A percentile compares a stretch with the other conserved stretches of the same genome.
Conservation (phyloP, 192 early-diverging fungal species). For the Podila minutissima region DNA sequence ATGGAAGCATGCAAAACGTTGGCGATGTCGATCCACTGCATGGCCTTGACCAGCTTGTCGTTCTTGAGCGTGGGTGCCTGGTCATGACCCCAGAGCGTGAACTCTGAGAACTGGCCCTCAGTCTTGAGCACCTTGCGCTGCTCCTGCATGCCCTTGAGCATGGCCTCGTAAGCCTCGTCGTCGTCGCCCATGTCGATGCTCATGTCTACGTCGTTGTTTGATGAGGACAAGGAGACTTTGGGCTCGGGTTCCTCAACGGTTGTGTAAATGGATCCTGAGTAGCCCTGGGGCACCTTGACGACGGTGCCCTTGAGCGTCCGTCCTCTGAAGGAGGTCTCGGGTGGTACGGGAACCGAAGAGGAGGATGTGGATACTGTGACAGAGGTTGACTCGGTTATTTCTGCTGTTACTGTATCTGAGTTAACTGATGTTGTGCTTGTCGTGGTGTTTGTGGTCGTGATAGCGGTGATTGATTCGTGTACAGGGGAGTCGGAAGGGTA, state of each 20-base stretch:
- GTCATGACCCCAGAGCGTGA: slow-evolving; percentile 46
- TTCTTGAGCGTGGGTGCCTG: slow-evolving; percentile 16
- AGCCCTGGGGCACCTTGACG: slow-evolving; percentile 24
- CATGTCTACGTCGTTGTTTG: slow-evolving; percentile 4
- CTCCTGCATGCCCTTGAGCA: slow-evolving; percentile 45
- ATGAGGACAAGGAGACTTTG: neutral
- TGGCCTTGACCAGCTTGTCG: slow-evolving; percentile 40
- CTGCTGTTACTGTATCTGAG: neutral
- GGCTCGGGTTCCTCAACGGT: neutral
- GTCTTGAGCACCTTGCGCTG: slow-evolving; percentile 28
- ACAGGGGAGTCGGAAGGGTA: slow-evolving; percentile 7
- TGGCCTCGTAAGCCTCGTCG: slow-evolving; percentile 38
- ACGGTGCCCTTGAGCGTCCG: slow-evolving; percentile 39
- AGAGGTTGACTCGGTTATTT: neutral
- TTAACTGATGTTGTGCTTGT: neutral
- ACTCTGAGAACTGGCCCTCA: slow-evolving; percentile 28
- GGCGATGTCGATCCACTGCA: slow-evolving; percentile 51
- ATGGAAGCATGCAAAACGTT: slow-evolving; percentile 35
- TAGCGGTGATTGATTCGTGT: neutral
- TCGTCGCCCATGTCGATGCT: slow-evolving; percentile 7
- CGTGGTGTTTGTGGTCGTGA: neutral
- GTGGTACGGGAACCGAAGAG: neutral
- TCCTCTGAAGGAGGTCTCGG: slow-evolving; percentile 41
- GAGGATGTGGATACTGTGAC: neutral
- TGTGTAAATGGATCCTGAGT: slow-evolving; percentile 33